Evolutionary conservation across 257 asterid species (phyloP).

Genomic region (Solanum clarkiae): DNA sequence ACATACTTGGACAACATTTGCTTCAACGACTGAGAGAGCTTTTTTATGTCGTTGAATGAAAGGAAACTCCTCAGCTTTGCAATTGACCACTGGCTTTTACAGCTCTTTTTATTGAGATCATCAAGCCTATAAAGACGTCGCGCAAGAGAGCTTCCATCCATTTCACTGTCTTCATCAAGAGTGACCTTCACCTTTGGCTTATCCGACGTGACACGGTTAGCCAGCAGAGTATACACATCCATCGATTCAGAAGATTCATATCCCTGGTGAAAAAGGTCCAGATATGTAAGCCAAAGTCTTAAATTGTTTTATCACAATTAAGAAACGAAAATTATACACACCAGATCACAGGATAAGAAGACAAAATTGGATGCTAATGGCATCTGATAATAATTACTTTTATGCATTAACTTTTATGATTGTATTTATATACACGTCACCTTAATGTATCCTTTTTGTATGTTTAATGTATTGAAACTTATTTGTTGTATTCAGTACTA

Average conservation of each 20-base stretch:
- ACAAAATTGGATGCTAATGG: neutral
- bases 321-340: neutral
- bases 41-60: constrained; percentile 29
- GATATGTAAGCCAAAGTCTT: neutral
- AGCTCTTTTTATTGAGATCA: constrained; percentile 13
- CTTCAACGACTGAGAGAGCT: constrained; percentile 39
- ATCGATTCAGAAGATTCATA: constrained; percentile 36
- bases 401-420: too few relatives aligned
- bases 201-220: constrained; percentile 4
- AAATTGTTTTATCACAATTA: neutral
- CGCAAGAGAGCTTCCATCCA: constrained; percentile 21
- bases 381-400: neutral
- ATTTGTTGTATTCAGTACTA: too few relatives aligned
- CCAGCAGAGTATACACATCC: constrained; percentile 41
- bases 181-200: constrained; percentile 15
- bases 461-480: too few relatives aligned
- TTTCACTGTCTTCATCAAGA: constrained; percentile 11
- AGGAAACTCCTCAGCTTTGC: constrained; percentile 14
- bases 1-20: constrained; percentile 61
- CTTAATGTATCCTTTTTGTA: too few relatives aligned
- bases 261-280: constrained; percentile 30
- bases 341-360: neutral
- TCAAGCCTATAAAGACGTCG: constrained; percentile 12
- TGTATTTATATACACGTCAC: too few relatives aligned
- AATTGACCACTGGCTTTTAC: constrained; percentile 8